Base-by-base conservation (phyloP, 805 yeast genomes). In the Yamadazyma sp. region DNA sequence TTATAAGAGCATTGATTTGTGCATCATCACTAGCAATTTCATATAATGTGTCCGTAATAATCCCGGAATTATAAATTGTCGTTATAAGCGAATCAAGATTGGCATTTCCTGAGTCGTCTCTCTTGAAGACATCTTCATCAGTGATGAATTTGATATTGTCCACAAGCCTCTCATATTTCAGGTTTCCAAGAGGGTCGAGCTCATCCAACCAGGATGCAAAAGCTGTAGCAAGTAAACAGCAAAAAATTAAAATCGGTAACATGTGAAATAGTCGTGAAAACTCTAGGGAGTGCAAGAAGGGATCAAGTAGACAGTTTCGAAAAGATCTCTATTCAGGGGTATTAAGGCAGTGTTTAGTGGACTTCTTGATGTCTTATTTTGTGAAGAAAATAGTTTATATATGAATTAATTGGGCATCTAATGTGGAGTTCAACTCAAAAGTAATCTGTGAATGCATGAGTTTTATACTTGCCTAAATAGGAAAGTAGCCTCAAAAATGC, bases 1-100 rank as follows among this genome's bases (percentile, higher is more conserved):
- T 54, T 11, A 60, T 53, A 11, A 66, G 35, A 6, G 48, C 52
- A 38, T 59, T 51, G 52, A 62, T 55, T 26, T 59, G 52, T 8
- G 46, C 46, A n/a, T 60, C 51, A 3, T 60, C 55, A 16, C 46
- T 44, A 1, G 70, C 68, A 11, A 67, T 50, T 28, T 54, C 58
- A 26, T 59, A 53, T 14, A 64, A 41, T 15, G 59, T 48, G 16
- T 49, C 52, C 5, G 38, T 33, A 3, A 50, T 41, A 3, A 50
- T 20, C 9, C 44, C 46, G 11, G 45, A 40, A 24, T 40, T 27
- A 19, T 28, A 31, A 13, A 46, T 38, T 13, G 37, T 23, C 9
- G 17, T 11, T 3, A 46, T 4, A 17, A 46, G 24, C 8, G 41
- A 29, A 36, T 41, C 44, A 12, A 45, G 14, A 13, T 39, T 31